phyloP scores from a whole-genome alignment of 208 protist genomes.

The Porcisia deanei region DNA sequence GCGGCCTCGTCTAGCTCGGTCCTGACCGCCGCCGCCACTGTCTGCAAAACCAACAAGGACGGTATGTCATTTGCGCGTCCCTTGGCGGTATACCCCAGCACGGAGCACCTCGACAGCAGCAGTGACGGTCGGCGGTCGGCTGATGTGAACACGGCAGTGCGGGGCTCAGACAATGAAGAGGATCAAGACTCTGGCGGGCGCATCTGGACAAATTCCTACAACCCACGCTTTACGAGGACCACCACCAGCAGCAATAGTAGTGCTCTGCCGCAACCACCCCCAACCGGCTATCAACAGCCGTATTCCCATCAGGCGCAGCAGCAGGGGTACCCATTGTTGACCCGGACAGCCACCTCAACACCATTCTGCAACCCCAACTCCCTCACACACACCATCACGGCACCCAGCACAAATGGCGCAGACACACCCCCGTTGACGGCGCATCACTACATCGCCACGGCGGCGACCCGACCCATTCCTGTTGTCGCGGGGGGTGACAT shows the following conservation, averaged over 20 bases:
- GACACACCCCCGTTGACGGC: constrained; percentile 10
- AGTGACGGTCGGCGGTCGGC: neutral
- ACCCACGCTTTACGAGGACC: neutral
- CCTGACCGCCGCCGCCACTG: neutral
- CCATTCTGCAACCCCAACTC: constrained; percentile 3
- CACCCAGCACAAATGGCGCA: constrained; percentile 5
- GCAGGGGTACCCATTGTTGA: constrained; percentile 1
- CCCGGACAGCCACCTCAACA: constrained; percentile 1
- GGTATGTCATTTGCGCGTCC: neutral
- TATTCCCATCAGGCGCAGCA: constrained; percentile 1
- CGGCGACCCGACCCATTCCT: constrained; percentile 16
- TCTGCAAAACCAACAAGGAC: neutral
- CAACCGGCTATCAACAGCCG: neutral
- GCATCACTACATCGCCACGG: constrained; percentile 6
- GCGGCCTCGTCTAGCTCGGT: neutral
- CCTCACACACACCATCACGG: constrained; percentile 9
- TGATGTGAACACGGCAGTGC: constrained; percentile 7
- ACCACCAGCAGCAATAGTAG: neutral
- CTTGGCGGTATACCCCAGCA: neutral
- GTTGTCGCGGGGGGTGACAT: neutral
- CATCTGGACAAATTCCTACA: neutral
- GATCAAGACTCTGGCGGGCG: neutral
- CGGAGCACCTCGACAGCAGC: constrained; percentile 6
- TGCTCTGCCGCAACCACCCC: neutral
- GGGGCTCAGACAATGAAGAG: constrained; percentile 11